Base-by-base conservation (phyloP, 805 yeast species). In the Teunomyces barrocoloradensis region DNA sequence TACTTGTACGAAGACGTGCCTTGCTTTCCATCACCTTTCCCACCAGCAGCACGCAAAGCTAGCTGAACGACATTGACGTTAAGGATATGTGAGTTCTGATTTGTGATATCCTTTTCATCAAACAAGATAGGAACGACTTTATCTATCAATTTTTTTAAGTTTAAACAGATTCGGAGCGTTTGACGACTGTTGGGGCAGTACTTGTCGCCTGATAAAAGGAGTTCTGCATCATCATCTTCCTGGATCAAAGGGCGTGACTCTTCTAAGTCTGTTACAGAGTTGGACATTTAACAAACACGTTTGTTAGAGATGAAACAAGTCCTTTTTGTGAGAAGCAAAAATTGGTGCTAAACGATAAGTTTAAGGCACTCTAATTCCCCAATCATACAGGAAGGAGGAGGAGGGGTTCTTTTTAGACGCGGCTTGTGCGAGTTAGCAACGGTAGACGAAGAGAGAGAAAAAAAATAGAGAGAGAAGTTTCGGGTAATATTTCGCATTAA, bases 1-100 rank as follows among this genome's bases (percentile, higher is more conserved):
- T 88, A 88, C 58, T 82, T 81, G 54, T 75, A 71, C 0, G 84
- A 72, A 1, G 84, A 73, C 0, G 84, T 68, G 0, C 81, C 82
- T 20, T 64, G 59, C 43, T 71, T 65, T 2, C 85, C 87, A 41
- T 78, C 66, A 4, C 89, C 89, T 42, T 73, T 72, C 17, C 96
- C 96, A 7, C 95, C 95, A 15, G 95, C 95, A 5, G 96, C 94
- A 25, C 75, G 77, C 46, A 78, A 73, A 2, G 82, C 85, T 49
- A 88, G 72, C 11, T 73, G 61, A n/a, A 86, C 61, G 2, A 87
- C 87, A 13, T 74, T 71, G 3, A 72, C 71, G 51, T 80, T 84
- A 47, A 89, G 64, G 33, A 87, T 74, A 1, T 82, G 75, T 0
- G 89, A 81, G 46, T 79, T 81, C 5, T 82, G 80, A 7, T 74